Evolutionary conservation across 164 flowering plant species (phyloP).

Genomic region (Piper betle): DNA sequence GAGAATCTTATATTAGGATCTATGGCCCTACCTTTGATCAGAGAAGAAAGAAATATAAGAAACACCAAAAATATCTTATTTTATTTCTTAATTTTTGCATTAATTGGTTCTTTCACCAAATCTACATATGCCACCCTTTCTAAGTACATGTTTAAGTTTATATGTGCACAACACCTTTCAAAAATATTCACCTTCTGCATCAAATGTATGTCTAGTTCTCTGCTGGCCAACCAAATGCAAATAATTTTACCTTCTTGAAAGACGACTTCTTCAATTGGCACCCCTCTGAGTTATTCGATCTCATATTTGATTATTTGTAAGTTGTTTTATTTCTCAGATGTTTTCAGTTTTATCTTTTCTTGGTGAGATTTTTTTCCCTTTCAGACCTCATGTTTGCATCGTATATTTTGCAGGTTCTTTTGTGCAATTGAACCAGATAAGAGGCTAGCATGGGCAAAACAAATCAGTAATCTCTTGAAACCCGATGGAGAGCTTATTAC

Average conservation of each 20-base stretch:
- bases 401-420: constrained; percentile 56
- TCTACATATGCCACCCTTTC: no score
- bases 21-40: no score
- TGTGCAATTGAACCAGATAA: constrained; percentile 66
- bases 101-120: no score
- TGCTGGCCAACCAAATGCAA: constrained; percentile 29
- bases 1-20: no score
- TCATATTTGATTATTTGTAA: constrained; percentile 77
- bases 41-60: no score
- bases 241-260: constrained; percentile 34
- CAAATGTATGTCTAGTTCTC: constrained; percentile 29
- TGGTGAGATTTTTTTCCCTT: not conserved
- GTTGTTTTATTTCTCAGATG: constrained; percentile 12
- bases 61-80: no score
- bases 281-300: constrained; percentile 59
- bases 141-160: no score
- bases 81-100: no score
- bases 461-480: constrained; percentile 37
- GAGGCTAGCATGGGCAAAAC: constrained; percentile 58
- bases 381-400: constrained; percentile 2
- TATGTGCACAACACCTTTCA: no score
- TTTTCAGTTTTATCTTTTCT: not conserved
- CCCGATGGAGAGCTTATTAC: constrained; percentile 86
- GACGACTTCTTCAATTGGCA: constrained; percentile 70
- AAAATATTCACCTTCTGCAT: not conserved